Base-by-base conservation (phyloP, 441 rosid species). In the Populus trichocarpa region DNA sequence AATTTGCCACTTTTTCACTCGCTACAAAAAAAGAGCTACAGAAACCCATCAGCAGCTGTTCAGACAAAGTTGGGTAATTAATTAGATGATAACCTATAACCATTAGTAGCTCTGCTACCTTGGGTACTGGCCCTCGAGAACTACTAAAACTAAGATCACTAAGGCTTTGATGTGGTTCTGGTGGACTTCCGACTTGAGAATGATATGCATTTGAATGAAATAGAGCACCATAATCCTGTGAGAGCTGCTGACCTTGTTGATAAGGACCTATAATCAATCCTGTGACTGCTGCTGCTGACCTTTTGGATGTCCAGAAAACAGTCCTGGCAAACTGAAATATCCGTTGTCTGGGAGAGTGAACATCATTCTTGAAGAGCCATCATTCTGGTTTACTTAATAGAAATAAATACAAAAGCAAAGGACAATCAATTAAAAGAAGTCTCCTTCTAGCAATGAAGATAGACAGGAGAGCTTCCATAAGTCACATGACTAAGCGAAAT, bases 91-190 rank as follows among this genome's bases (percentile, higher is more conserved):
- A 12, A 42, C 80, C 72, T 20, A 36, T 32, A n/a, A 57, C 35
- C 18, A 73, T 83, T 70, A 87, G 81, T 79, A 77, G 70, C 69
- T 76, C 35, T 71, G 86, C 81, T 73, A 81, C 85, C 84, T 70
- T 71, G 2, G 85, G 25, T 26, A 81, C 53, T 2, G 69, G 50
- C 64, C 71, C 85, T 61, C 70, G 82, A 63, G 72, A 74, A 80
- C 61, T 63, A 32, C 63, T 73, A 46, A 65, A 18, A 67, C 69
- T 57, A 61, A 59, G 35, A 71, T 82, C 83, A 38, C 66, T 38
- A 13, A 35, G 74, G 75, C 72, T 80, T 75, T 75, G 83, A 42
- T n/a, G 80, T 61, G 66, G 85, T 42, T 86, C 84, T 57, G 32
- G 74, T 59, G 74, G 33, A 32, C 57, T 70, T 70, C 82, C 72